These are phyloP conservation scores for Pseudocercospora eumusae DNA, from an alignment of 2,329 filamentous ascomycete genomes.

Conservation along the genomic window DNA sequence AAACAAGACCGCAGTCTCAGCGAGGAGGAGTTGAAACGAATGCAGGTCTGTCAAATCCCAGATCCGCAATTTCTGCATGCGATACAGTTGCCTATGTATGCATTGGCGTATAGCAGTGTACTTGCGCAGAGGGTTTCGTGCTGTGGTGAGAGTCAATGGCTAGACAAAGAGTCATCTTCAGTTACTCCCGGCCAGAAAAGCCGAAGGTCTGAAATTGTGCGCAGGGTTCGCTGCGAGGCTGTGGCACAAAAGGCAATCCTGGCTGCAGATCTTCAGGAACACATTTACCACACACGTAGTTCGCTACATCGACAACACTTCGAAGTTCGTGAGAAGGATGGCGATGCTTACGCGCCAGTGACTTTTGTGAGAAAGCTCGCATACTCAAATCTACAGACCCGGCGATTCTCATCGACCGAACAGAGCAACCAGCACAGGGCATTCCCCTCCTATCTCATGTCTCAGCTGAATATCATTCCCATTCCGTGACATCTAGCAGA, in stretches of 20 bases:
- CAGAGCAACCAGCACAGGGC: conserved; percentile 72
- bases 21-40: conserved; percentile 33
- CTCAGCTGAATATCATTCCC: conserved; percentile 1
- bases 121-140: not conserved
- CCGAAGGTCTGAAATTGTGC: conserved; percentile 10
- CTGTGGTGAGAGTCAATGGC: conserved; percentile 19
- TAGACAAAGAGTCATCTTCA: conserved; percentile 13
- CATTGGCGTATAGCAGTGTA: not conserved
- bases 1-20: conserved; percentile 31
- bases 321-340: not conserved
- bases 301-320: not conserved
- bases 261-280: not conserved
- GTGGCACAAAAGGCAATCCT: not conserved
- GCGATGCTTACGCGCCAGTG: conserved; percentile 16
- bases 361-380: conserved; percentile 25
- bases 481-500: conserved; percentile 41
- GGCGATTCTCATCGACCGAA: conserved; percentile 36
- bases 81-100: conserved; percentile 10
- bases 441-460: conserved; percentile 74
- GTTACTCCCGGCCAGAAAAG: not conserved
- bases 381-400: conserved; percentile 33
- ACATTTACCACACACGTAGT: not conserved
- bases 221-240: conserved; percentile 10
- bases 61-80: conserved; percentile 37
- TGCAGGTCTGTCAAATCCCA: conserved; percentile 36